A percentile compares a stretch with the other conserved stretches of the same genome.
phyloP scores from a whole-genome alignment of 176 grass and related monocot species.

The Aegilops sharonensis region DNA sequence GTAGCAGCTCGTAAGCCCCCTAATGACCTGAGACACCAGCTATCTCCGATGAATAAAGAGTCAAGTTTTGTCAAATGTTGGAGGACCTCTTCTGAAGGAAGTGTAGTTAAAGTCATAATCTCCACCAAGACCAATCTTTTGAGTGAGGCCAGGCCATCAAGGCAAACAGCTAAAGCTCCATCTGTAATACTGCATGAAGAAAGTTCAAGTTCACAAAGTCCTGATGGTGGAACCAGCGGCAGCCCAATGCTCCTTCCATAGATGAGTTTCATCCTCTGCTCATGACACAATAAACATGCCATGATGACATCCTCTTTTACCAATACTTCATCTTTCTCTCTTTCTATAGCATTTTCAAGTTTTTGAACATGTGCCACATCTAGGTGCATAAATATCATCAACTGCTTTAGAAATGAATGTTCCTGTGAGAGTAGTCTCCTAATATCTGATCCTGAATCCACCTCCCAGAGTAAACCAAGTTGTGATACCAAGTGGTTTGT shows the following conservation, averaged over 20 bases:
- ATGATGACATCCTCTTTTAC: background rate
- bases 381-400: background rate
- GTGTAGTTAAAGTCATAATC: constrained; percentile 18
- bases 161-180: background rate
- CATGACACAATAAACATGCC: background rate
- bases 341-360: background rate
- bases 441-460: background rate
- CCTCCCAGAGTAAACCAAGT: background rate
- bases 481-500: background rate
- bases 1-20: background rate
- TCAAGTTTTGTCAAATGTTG: background rate
- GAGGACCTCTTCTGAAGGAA: constrained; percentile 9
- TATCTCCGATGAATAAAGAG: accelerated
- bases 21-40: constrained; percentile 25
- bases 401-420: background rate
- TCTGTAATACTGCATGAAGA: constrained; percentile 1
- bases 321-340: too few relatives aligned
- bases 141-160: background rate
- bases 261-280: background rate
- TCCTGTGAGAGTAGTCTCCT: background rate
- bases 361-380: background rate
- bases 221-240: background rate
- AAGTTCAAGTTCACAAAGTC: background rate
- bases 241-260: background rate
- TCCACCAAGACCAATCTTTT: accelerated